These are phyloP conservation scores for Clavaria fumosa DNA, from an alignment of 768 basidiomycete species.

Conservation along the genomic window DNA sequence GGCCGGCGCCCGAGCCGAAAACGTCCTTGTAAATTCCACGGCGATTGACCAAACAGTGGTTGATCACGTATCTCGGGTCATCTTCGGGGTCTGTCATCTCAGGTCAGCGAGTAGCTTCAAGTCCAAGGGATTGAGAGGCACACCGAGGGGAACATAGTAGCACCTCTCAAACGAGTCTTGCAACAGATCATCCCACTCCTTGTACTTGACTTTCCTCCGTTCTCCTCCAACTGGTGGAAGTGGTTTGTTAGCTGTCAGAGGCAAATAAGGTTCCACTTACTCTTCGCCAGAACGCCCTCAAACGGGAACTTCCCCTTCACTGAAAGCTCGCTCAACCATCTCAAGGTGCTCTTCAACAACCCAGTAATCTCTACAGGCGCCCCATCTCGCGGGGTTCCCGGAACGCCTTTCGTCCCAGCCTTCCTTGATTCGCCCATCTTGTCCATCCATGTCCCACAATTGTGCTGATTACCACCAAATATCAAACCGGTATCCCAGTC, in stretches of 20 bases:
- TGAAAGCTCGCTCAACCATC: conserved; percentile 70
- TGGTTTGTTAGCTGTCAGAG: background rate
- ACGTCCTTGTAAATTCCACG: conserved; percentile 99
- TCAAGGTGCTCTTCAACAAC: conserved; percentile 78
- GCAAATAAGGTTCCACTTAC: conserved; percentile 31
- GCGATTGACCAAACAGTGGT: conserved; percentile 60
- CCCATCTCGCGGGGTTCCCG: conserved; percentile 94
- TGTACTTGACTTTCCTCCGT: conserved; percentile 62
- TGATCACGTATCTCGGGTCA: conserved; percentile 56
- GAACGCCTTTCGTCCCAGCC: conserved; percentile 87
- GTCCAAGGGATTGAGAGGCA: conserved; percentile 1
- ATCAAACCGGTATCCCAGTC: conserved; percentile 93
- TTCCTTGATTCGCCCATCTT: conserved; percentile 92
- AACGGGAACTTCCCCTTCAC: conserved; percentile 64
- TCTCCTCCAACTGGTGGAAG: conserved; percentile 46
- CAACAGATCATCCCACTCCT: conserved; percentile 78
- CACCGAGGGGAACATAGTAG: conserved; percentile 80
- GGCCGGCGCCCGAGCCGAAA: conserved; percentile 69
- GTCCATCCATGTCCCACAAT: conserved; percentile 97
- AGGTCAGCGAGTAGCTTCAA: background rate
- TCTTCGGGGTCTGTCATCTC: conserved; percentile 41
- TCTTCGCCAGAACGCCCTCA: conserved; percentile 67
- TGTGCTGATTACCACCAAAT: conserved; percentile 68
- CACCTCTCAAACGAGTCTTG: conserved; percentile 77
- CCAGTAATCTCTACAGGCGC: conserved; percentile 95